Evolutionary conservation across 495 filamentous ascomycete genomes (phyloP).

Genomic region (Geopyxis carbonaria): DNA sequence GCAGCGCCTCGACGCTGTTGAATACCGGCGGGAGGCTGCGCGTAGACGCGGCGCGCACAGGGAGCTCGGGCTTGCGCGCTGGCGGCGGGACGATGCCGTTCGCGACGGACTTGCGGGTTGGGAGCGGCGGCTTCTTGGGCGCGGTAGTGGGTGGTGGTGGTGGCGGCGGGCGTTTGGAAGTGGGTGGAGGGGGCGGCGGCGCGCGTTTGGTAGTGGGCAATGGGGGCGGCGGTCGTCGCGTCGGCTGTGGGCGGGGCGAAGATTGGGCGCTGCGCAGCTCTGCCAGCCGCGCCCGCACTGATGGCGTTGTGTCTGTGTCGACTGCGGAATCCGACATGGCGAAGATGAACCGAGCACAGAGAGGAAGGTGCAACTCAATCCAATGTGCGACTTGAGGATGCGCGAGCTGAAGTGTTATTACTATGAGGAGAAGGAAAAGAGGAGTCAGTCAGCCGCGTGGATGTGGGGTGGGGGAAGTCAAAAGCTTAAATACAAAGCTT

Average conservation of each 20-base stretch:
- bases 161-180: not conserved
- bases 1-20: not conserved
- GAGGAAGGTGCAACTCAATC: too few relatives aligned
- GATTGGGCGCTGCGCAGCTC: constrained; percentile 1
- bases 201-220: not conserved
- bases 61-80: constrained; percentile 7
- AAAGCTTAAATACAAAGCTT: too few relatives aligned
- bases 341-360: too few relatives aligned
- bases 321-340: too few relatives aligned
- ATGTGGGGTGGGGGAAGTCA: too few relatives aligned
- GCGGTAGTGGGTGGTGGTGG: not conserved
- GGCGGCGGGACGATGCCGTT: not conserved
- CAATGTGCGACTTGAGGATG: too few relatives aligned
- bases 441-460: too few relatives aligned
- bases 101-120: not conserved
- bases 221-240: not conserved
- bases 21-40: not conserved
- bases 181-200: not conserved
- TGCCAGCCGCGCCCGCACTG: constrained; percentile 1
- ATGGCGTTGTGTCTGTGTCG: constrained; percentile 1
- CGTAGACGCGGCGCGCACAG: constrained; percentile 1
- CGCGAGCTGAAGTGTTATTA: too few relatives aligned
- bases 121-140: constrained; percentile 6
- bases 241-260: not conserved
- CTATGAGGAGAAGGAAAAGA: too few relatives aligned